Conservation (phyloP, 2,329 filamentous ascomycete genomes). For the Phaeosphaeriaceae sp. region DNA sequence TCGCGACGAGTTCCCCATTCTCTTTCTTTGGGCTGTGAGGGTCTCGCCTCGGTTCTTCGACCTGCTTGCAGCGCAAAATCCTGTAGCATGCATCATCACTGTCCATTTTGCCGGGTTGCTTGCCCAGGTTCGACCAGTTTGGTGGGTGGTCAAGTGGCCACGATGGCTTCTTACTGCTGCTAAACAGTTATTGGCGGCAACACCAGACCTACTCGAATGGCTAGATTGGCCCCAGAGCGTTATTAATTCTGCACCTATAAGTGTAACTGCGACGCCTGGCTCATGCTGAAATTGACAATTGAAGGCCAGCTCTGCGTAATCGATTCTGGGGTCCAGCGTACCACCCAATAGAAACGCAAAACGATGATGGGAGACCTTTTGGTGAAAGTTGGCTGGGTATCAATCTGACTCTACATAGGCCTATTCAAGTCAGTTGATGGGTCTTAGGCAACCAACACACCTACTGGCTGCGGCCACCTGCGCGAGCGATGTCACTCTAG, state of each 20-base stretch:
- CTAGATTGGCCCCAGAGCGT: conserved; percentile 35
- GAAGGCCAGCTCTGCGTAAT: background rate
- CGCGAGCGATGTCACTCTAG: too few relatives aligned
- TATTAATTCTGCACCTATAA: conserved; percentile 15
- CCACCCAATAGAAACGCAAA: background rate
- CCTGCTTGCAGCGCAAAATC: conserved; percentile 33
- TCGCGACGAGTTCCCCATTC: conserved; percentile 30
- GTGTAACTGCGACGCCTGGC: conserved; percentile 1
- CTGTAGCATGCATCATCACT: conserved; percentile 36
- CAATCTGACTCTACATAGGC: too few relatives aligned
- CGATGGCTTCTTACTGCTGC: conserved; percentile 31
- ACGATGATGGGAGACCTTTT: too few relatives aligned
- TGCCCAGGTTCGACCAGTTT: conserved; percentile 26
- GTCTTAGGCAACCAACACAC: too few relatives aligned
- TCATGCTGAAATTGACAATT: background rate
- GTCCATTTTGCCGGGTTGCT: conserved; percentile 36
- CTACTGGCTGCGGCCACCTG: too few relatives aligned
- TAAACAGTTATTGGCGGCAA: conserved; percentile 27
- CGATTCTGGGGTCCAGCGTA: background rate
- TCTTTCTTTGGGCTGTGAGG: conserved; percentile 34
- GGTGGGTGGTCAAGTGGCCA: conserved; percentile 41
- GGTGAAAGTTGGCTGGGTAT: too few relatives aligned
- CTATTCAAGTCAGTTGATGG: too few relatives aligned
- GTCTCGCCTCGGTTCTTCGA: conserved; percentile 31
- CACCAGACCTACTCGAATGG: conserved; percentile 36